Evolutionary conservation across 768 basidiomycete species (phyloP), one percentile per base, ranked within the genome.

Genomic region (Boletus coccyginus): DNA sequence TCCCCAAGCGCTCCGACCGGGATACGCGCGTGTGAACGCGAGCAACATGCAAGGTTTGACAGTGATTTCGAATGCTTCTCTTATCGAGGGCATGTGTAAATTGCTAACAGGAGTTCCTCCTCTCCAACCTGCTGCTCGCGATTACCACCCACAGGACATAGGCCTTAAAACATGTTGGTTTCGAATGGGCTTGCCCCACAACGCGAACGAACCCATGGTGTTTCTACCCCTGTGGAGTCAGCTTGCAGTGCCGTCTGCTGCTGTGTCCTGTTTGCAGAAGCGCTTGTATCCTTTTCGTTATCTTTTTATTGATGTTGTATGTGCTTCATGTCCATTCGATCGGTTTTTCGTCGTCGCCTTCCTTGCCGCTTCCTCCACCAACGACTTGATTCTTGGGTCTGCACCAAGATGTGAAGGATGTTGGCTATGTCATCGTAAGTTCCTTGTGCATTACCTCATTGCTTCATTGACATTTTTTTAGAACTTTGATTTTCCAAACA

Each of bases 401-500:
- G 65, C 66, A 72, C 58, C 61, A 64, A 97, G 96, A 97, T 80
- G 95, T 98, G 76, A 98, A 98, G 88, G 95, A 98, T 77, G 94
- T 98, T 64, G 89, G 91, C 65, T 98, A 94, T 75, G 94, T 98
- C 61, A 93, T 98, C 65, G 92, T 94, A 65, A 71, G 92, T 83
- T 14, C 50, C 51, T 60, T 46, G 38, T 17, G 49, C 48, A 7
- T 60, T 38, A 10, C 39, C 42, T 49, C 13, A 1, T 45, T 60
- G 40, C 47, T 33, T 41, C 40, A 3, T 50, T 64, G 50, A 63
- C 55, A 17, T 48, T 10, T 35, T 36, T 52, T 3, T 62, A 95
- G 94, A 94, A 94, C 75, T 95, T 92, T 71, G 95, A 98, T 72
- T 97, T 98, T 79, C 94, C 95, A 1, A 97, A 97, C 76, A 95